A percentile compares a stretch with the other conserved stretches of the same genome.
Conservation (phyloP, 768 basidiomycete genomes). For the Pisolithus tinctorius region DNA sequence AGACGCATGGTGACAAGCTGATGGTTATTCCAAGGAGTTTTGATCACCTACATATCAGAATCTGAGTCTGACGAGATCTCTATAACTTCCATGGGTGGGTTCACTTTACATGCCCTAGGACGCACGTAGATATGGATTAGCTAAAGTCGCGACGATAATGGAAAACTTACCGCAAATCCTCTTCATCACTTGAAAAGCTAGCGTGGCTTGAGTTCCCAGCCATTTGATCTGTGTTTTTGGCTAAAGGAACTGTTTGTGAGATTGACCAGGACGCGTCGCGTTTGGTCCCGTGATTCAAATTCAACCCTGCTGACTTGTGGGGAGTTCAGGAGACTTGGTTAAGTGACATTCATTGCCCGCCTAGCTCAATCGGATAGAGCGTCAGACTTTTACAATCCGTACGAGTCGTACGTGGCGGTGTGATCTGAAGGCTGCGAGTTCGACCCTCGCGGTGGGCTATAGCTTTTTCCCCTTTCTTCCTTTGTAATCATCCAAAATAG, state of each 20-base stretch:
- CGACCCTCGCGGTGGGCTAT: constrained; percentile 59
- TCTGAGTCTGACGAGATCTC: constrained; percentile 49
- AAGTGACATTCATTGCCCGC: constrained; percentile 26
- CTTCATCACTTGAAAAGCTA: too few species aligned
- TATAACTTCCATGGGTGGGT: constrained; percentile 33
- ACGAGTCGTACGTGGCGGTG: constrained; percentile 31
- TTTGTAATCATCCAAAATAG: neutral
- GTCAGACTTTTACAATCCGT: constrained; percentile 46
- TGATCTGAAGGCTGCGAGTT: constrained; percentile 55
- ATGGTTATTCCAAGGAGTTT: neutral
- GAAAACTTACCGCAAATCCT: too few species aligned
- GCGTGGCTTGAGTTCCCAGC: too few species aligned
- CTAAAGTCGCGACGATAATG: too few species aligned
- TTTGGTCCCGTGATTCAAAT: too few species aligned
- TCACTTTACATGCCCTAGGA: neutral
- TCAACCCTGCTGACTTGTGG: too few species aligned
- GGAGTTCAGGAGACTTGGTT: neutral
- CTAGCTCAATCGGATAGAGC: constrained; percentile 49
- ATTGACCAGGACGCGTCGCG: too few species aligned
- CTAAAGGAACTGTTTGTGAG: too few species aligned
- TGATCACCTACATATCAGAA: constrained; percentile 27
- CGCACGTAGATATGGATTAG: neutral
- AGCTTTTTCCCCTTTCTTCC: neutral
- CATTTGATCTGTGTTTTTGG: too few species aligned
- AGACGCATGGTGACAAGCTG: neutral